Evolutionary conservation across 306 rosid species (phyloP), one percentile per base, ranked within the genome.

Genomic region (Oxytropis ochrocephala): DNA sequence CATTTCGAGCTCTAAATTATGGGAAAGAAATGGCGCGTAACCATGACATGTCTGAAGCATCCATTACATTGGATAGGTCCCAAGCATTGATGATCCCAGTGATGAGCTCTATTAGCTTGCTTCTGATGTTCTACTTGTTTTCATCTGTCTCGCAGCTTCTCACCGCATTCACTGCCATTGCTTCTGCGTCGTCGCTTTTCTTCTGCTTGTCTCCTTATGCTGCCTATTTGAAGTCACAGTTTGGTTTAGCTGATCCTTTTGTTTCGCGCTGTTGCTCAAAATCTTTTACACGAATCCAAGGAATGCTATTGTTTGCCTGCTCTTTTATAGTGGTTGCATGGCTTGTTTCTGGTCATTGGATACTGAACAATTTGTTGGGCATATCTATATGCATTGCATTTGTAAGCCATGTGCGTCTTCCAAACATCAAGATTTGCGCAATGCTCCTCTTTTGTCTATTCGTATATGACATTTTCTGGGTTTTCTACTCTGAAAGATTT

Each of bases 291-390:
- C 84, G 97, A 57, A 67, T 70, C 46, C 96, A 91, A 86, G 99
- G 75, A 53, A 61, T 85, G 73, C 53, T 91, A 33, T 75, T 91
- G 87, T 12, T 95, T 67, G 70, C 63, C 0, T 95, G 99, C 80
- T 51, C 33, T 32, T 79, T 82, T 58, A 65, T 39, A 19, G 99
- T 95, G 77, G 90, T 83, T 41, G 81, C 96, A 18, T 95, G 99
- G 99, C 97, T 95, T 80, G 91, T 95, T 75, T 82, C 96, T 59
- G 97, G 99, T 52, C 96, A 95, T 82, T 95, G 97, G 96, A 49
- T 89, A 70, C 80, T 95, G 83, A 95, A 95, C 81, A 95, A 95
- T 80, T 60, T 95, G 64, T 75, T 95, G 54, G 97, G 99, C 64
- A 95, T 91, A 75, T 95, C 99, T 21, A 95, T 95, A 74, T 95